A percentile compares a stretch with the other conserved stretches of the same genome.
Conservation (phyloP, 345 rosid genomes). For the Rhodomyrtus tomentosa region DNA sequence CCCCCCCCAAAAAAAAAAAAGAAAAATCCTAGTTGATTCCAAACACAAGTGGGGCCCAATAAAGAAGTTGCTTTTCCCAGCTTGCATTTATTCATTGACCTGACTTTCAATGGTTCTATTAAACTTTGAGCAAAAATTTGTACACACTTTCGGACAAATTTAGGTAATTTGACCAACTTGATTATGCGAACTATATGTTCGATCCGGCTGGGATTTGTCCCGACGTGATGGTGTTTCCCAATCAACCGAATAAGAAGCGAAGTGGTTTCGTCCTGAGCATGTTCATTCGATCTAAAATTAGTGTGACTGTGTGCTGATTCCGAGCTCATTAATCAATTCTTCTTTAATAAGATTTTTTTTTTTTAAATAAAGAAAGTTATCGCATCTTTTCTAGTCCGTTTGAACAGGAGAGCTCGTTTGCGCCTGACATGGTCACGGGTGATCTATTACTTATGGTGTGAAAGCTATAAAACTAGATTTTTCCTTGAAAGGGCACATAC, state of each 20-base stretch:
- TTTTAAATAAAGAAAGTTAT: background rate
- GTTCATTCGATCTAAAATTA: background rate
- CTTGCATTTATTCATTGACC: background rate
- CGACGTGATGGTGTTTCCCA: background rate
- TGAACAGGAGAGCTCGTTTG: background rate
- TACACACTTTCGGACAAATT: background rate
- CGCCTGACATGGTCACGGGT: background rate
- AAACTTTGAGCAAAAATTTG: background rate
- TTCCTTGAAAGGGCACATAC: background rate
- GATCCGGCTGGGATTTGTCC: background rate
- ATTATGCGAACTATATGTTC: background rate
- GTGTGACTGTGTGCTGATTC: background rate
- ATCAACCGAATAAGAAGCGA: background rate
- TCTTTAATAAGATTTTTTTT: background rate
- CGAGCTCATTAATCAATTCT: background rate
- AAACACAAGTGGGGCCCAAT: background rate
- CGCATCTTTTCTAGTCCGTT: background rate
- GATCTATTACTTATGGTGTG: background rate
- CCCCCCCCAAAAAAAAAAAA: too few relatives aligned
- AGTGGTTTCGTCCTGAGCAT: background rate
- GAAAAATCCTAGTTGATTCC: background rate
- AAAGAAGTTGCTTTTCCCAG: background rate
- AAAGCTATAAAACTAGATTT: background rate
- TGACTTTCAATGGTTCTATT: background rate
- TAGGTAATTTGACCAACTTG: background rate